phyloP scores from a whole-genome alignment of 345 rosid genomes.

The Sonneratia caseolaris region DNA sequence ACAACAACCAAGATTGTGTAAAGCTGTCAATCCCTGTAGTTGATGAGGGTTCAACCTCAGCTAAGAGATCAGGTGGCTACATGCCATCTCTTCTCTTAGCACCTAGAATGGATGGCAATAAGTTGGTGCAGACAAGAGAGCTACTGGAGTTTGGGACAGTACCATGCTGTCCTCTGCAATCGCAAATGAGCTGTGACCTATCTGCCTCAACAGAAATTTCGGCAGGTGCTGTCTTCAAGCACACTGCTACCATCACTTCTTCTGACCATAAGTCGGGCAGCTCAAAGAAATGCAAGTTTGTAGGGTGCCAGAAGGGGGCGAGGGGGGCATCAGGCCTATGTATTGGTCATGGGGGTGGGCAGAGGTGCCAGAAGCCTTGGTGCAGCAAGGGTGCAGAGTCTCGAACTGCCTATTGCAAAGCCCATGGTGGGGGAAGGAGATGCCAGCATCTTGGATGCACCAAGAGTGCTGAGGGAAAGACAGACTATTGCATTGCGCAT shows the following conservation, averaged over 20 bases:
- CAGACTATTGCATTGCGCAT: slow-evolving; percentile 81
- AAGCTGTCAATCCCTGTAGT: slow-evolving; percentile 44
- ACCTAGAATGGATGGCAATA: slow-evolving; percentile 34
- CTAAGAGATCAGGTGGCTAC: slow-evolving; percentile 85
- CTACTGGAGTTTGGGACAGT: slow-evolving; percentile 29
- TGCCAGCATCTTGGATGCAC: slow-evolving; percentile 92
- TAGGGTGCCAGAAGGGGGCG: slow-evolving; percentile 81
- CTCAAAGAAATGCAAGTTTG: slow-evolving; percentile 61
- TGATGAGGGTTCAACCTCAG: slow-evolving; percentile 91
- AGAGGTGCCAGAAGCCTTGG: slow-evolving; percentile 76
- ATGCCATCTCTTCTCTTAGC: slow-evolving; percentile 81
- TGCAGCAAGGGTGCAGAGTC: slow-evolving; percentile 93
- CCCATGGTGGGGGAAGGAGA: slow-evolving; percentile 94
- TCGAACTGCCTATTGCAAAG: slow-evolving; percentile 88
- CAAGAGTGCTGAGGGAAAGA: slow-evolving; percentile 91
- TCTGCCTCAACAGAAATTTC: slow-evolving; percentile 50
- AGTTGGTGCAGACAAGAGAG: slow-evolving; percentile 34
- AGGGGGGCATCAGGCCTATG: slow-evolving; percentile 89
- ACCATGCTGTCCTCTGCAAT: slow-evolving; percentile 19
- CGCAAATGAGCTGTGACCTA: slow-evolving; percentile 40
- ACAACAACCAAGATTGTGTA: slow-evolving; percentile 15
- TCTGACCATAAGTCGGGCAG: slow-evolving; percentile 37
- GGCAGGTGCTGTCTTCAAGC: slow-evolving; percentile 40
- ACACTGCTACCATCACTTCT: slow-evolving; percentile 41
- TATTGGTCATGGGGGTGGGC: slow-evolving; percentile 96